These are phyloP conservation scores for Pythium guiyangense DNA, from an alignment of 352 stramenopile genomes.

Conservation along the genomic window DNA sequence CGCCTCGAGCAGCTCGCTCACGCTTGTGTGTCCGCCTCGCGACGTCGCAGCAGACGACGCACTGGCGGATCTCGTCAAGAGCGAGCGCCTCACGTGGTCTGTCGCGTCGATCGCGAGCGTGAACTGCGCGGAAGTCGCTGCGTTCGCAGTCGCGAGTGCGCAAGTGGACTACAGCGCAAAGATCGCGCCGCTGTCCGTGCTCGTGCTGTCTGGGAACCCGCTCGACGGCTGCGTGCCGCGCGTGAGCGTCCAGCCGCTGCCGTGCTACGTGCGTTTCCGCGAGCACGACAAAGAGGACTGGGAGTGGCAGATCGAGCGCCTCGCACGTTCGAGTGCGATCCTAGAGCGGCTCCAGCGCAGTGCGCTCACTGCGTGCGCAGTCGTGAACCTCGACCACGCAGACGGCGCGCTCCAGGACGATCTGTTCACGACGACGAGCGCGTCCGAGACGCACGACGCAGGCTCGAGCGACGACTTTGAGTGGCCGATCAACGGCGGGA, in stretches of 20 bases:
- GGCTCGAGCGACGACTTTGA: slow-evolving; percentile 57
- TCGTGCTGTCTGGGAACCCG: slow-evolving; percentile 70
- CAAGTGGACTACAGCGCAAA: slow-evolving; percentile 52
- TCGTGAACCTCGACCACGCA: slow-evolving; percentile 34
- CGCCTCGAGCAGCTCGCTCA: slow-evolving; percentile 21
- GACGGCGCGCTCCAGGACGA: slow-evolving; percentile 44
- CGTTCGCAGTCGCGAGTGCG: slow-evolving; percentile 40
- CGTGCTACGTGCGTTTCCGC: slow-evolving; percentile 48
- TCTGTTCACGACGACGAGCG: slow-evolving; percentile 29
- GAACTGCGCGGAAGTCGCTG: slow-evolving; percentile 47
- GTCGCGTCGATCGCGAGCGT: slow-evolving; percentile 30
- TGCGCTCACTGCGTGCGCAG: slow-evolving; percentile 33
- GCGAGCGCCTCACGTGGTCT: slow-evolving; percentile 53
- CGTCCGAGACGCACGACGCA: slow-evolving; percentile 24
- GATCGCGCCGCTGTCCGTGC: slow-evolving; percentile 49
- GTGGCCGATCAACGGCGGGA: slow-evolving; percentile 69
- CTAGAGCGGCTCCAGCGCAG: slow-evolving; percentile 50
- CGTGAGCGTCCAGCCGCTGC: slow-evolving; percentile 60
- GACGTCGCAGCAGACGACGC: slow-evolving; percentile 37
- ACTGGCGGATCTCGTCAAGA: slow-evolving; percentile 46
- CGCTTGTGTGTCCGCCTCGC: slow-evolving; percentile 35
- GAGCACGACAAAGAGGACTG: slow-evolving; percentile 66
- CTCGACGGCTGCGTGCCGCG: slow-evolving; percentile 58
- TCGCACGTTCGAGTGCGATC: slow-evolving; percentile 28
- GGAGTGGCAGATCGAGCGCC: slow-evolving; percentile 46